Base-by-base conservation (phyloP, 495 filamentous ascomycete species). In the Cryomyces antarcticus region DNA sequence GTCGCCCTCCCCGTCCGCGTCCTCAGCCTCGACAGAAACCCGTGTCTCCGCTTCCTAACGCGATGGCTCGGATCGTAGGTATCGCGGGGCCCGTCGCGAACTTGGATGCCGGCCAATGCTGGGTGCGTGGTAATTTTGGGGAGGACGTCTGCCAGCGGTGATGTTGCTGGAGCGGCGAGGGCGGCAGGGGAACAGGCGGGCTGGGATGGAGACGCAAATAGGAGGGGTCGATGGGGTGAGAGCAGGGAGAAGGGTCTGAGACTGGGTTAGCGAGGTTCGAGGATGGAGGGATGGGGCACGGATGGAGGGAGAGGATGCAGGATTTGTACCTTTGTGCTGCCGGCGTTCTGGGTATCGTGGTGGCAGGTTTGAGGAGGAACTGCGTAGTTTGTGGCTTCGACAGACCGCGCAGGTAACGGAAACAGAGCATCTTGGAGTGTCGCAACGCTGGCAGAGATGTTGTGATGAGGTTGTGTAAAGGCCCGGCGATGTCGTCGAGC, bases 11-110 rank as follows among this genome's bases (percentile, higher is more conserved):
- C 78, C 29, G 65, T 70, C 50, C 66, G 60, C 24, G 66, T 68
- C 53, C 62, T 61, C 45, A 75, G 49, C 46, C 79, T 54, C 10
- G 70, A 61, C 57, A 82, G 59, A 59, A 80, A 82, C 0, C 79
- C 79, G 58, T 73, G 71, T 46, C 79, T 64, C 46, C 79, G 63
- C 63, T 82, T 84, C 56, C 80, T 68, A 37, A 84, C 77, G 40
- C 69, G 57, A 47, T 81, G 77, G 41, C 70, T 76, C 4, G 77
- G 78, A 39, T 70, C 68, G 51, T 67, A 82, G 4, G 79, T 82
- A 45, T 69, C 52, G 44, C 79, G 63, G 35, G 69, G 70, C 5
- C 64, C 73, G 48, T 62, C 62, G 17, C 69, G 64, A 7, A 73
- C 56, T 52, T 75, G 72, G 31, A 60, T 52, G 13, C 49, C 41